These are phyloP conservation scores for Anisogramma anomala DNA, from an alignment of 2,329 filamentous ascomycete genomes.

Conservation along the genomic window DNA sequence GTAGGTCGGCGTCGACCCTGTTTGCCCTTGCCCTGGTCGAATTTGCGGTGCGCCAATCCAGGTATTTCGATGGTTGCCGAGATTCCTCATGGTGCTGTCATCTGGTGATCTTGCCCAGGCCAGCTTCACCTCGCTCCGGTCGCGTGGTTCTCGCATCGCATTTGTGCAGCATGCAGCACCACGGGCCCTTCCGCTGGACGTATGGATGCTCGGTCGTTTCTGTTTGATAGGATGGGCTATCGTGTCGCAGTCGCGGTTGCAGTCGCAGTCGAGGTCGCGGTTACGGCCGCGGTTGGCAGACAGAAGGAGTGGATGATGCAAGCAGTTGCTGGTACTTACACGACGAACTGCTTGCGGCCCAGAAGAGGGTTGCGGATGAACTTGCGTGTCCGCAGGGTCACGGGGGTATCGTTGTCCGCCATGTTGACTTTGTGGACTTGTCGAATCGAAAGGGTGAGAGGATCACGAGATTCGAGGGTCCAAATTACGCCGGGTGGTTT, in stretches of 20 bases:
- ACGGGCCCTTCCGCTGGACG: too few relatives aligned
- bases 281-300: slow-evolving; percentile 8
- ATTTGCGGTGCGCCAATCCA: too few relatives aligned
- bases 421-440: slow-evolving; percentile 53
- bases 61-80: too few relatives aligned
- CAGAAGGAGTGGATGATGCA: slow-evolving; percentile 10
- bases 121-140: too few relatives aligned
- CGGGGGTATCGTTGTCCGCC: slow-evolving; percentile 69
- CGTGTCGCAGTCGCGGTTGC: too few relatives aligned
- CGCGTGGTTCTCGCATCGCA: too few relatives aligned
- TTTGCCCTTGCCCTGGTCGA: not conserved
- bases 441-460: slow-evolving; percentile 14
- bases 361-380: slow-evolving; percentile 99
- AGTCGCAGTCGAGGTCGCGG: not conserved
- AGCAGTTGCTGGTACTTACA: slow-evolving; percentile 53
- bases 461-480: slow-evolving; percentile 15
- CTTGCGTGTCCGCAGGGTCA: slow-evolving; percentile 95
- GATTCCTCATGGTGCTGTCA: too few relatives aligned
- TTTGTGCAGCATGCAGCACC: too few relatives aligned
- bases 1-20: not conserved
- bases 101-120: too few relatives aligned
- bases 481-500: too few relatives aligned
- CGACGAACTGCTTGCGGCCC: slow-evolving; percentile 98
- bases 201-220: too few relatives aligned
- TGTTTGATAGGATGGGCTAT: too few relatives aligned